These are phyloP conservation scores for Xylariaceae sp. DNA, from an alignment of 2,329 filamentous ascomycete genomes.

Conservation along the genomic window DNA sequence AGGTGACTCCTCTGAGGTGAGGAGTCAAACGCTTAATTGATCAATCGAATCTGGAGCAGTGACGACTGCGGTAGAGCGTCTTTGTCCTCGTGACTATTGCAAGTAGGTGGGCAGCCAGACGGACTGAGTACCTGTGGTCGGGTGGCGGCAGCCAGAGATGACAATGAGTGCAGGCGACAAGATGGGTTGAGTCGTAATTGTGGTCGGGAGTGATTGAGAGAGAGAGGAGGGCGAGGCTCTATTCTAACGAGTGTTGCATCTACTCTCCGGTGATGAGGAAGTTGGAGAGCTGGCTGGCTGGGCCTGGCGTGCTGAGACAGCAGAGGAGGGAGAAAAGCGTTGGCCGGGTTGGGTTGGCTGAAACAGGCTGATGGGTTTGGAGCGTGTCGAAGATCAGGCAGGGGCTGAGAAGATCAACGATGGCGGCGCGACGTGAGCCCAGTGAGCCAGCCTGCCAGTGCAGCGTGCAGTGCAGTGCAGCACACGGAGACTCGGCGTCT, in stretches of 20 bases:
- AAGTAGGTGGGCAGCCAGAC: background rate
- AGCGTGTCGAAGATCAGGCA: slow-evolving; percentile 22
- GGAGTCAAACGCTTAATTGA: slow-evolving; percentile 19
- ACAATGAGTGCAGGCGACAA: background rate
- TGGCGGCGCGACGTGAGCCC: too few relatives aligned
- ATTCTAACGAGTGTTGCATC: too few relatives aligned
- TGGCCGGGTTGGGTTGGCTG: slow-evolving; percentile 22
- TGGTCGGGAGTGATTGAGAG: background rate
- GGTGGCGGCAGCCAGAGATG: background rate
- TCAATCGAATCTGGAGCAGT: too few relatives aligned
- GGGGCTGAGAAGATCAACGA: too few relatives aligned
- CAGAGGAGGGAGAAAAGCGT: background rate
- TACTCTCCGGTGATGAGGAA: background rate
- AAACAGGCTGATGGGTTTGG: slow-evolving; percentile 30
- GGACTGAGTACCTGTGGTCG: slow-evolving; percentile 1
- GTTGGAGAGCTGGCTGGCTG: slow-evolving; percentile 5
- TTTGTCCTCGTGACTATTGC: slow-evolving; percentile 5
- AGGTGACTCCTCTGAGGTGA: slow-evolving; percentile 17
- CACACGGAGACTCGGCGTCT: too few relatives aligned
- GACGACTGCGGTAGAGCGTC: background rate
- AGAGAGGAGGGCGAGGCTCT: background rate
- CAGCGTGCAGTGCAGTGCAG: too few relatives aligned
- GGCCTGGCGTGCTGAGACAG: slow-evolving; percentile 9
- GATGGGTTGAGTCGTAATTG: background rate
- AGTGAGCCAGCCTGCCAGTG: too few relatives aligned